Evolutionary conservation across 257 asterid species (phyloP), one percentile per base, ranked within the genome.

Genomic region (Rhazya stricta): DNA sequence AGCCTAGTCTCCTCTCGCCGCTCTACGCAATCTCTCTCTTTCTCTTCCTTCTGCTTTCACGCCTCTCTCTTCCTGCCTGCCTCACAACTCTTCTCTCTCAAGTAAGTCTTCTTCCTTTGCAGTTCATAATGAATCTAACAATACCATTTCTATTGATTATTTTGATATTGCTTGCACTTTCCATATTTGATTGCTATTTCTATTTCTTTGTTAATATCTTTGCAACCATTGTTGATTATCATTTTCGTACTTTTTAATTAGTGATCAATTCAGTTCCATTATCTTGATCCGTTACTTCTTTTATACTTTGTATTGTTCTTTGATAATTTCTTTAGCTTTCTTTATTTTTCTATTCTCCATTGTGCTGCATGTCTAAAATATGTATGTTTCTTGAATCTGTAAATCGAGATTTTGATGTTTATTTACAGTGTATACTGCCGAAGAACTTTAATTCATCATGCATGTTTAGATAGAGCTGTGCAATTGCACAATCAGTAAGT

Each of bases 11-110:
- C 69, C 3, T 50, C 79, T 77, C 61, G 65, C 74, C 78, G 84
- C 83, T 81, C 69, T 84, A 86, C 91, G 90, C 91, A 84, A 87
- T 79, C 89, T 80, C 84, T 79, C 82, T 83, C 60, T 79, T 79
- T 71, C 69, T 45, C 74, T 74, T 58, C 36, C 74, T 54, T 79
- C 61, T 81, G 79, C 76, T 81, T 82, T 61, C 81, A 51, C 70
- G 81, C 65, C 79, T 80, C 85, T 63, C 65, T 42, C 53, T 62
- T 69, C 53, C 57, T 27, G 71, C 67, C 65, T 37, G 23, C 73
- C 29, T 51, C 41, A 13, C 58, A 3, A 15, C 27, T 63, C 57
- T 53, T n/a, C 71, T 75, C 77, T 74, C 60, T 61, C 91, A 78
- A 80, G 90, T 87, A 82, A 82, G 90, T 74, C 27, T 23, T 4